Conservation (phyloP, 2,329 filamentous ascomycete genomes). For the Tympanopsis confertula region DNA sequence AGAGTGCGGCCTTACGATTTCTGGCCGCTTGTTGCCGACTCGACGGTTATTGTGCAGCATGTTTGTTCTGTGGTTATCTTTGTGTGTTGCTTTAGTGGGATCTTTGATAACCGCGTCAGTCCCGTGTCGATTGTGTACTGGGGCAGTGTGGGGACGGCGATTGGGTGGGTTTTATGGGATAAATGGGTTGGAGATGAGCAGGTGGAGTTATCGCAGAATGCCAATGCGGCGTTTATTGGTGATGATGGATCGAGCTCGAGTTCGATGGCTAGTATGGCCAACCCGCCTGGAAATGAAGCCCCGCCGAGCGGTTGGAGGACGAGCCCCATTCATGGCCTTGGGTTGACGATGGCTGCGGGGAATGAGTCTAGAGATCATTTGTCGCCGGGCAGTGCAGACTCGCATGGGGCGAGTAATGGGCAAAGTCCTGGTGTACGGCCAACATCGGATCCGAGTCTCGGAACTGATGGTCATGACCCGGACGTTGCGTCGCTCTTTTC, state of each 20-base stretch:
- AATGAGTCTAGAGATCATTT: no score
- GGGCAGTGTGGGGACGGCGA: constrained; percentile 51
- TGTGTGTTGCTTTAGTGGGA: constrained; percentile 59
- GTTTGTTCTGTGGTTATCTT: constrained; percentile 63
- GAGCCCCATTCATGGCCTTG: background rate
- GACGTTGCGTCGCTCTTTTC: constrained; percentile 11
- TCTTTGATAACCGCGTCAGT: constrained; percentile 52
- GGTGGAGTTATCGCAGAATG: no score
- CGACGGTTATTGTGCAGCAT: constrained; percentile 66
- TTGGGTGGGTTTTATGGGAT: constrained; percentile 61
- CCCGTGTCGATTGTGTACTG: constrained; percentile 58
- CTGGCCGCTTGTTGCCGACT: constrained; percentile 63
- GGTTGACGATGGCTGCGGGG: background rate
- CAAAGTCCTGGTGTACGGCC: no score
- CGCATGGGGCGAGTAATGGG: background rate
- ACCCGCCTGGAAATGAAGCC: background rate
- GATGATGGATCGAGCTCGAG: background rate
- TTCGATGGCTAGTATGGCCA: background rate
- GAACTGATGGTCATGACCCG: constrained; percentile 2
- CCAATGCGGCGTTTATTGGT: no score
- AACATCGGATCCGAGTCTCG: constrained; percentile 7
- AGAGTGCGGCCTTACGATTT: constrained; percentile 64
- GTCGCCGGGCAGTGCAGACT: background rate
- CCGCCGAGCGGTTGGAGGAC: background rate
- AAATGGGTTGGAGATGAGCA: constrained; percentile 38